A percentile compares a stretch with the other conserved stretches of the same genome.
phyloP scores from a whole-genome alignment of 148 eudicot species.

The Rheum nobile region DNA sequence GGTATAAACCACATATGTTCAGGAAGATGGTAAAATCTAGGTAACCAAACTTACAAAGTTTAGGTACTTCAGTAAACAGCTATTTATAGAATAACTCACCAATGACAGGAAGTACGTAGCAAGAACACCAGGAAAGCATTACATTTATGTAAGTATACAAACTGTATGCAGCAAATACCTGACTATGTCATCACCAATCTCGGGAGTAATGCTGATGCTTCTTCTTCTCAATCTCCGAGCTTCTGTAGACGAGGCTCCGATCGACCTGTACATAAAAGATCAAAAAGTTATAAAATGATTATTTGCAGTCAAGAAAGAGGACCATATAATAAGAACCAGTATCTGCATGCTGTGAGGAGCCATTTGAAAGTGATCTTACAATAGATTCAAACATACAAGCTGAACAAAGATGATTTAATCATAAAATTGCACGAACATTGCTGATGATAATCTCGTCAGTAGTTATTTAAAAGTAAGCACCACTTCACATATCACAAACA shows the following conservation, averaged over 20 bases:
- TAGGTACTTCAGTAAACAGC: neutral
- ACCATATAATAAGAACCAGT: neutral
- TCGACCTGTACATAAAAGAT: slow-evolving; percentile 44
- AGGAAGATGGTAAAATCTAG: neutral
- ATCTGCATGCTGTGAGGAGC: neutral
- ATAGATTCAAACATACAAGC: no score
- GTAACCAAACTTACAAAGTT: neutral
- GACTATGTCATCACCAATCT: slow-evolving; percentile 94
- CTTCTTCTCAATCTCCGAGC: no score
- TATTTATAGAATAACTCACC: neutral
- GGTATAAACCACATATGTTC: neutral
- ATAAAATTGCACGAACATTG: neutral
- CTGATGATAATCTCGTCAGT: neutral
- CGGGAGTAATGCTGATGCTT: slow-evolving; percentile 96
- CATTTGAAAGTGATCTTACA: neutral
- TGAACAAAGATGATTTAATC: neutral
- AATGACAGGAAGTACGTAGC: neutral
- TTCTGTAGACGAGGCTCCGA: slow-evolving; percentile 61
- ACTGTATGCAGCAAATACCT: slow-evolving; percentile 27
- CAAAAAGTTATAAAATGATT: neutral
- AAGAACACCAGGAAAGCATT: neutral
- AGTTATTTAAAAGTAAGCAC: neutral
- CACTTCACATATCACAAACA: neutral
- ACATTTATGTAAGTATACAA: neutral
- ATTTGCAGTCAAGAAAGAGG: neutral